A percentile compares a stretch with the other conserved stretches of the same genome.
Evolutionary conservation across 1,284 basidiomycete species (phyloP).

Genomic region (Austroboletus olivaceoglutinosus): DNA sequence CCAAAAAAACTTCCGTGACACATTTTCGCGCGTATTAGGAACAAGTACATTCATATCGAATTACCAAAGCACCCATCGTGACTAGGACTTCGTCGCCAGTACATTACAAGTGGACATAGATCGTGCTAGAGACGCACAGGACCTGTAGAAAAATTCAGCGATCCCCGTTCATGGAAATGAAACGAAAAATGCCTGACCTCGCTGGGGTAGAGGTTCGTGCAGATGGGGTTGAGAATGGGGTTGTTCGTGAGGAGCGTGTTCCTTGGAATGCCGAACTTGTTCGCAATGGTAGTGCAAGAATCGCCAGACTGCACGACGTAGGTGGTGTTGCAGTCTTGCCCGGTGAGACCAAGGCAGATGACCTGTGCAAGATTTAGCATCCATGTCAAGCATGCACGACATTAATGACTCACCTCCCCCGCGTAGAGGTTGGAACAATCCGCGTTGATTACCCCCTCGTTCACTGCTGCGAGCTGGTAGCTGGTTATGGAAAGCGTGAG

Average conservation of each 20-base stretch:
- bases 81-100: not conserved
- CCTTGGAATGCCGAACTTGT: not conserved
- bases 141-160: not conserved
- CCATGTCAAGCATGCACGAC: not conserved
- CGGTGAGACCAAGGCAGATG: constrained; percentile 33
- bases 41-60: not conserved
- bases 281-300: not conserved
- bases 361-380: constrained; percentile 10
- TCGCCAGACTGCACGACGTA: not conserved
- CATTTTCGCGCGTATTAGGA: too few relatives aligned
- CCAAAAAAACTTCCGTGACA: too few relatives aligned
- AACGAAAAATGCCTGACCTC: not conserved
- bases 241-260: not conserved
- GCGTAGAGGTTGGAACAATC: constrained; percentile 37
- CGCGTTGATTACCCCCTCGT: constrained; percentile 34
- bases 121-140: not conserved
- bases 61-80: not conserved
- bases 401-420: constrained; percentile 25
- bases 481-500: constrained; percentile 14
- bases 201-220: not conserved
- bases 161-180: not conserved
- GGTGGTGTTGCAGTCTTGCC: not conserved
- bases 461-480: constrained; percentile 44
- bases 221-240: not conserved
- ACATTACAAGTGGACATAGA: not conserved